Percentiles rank a stretch among this genome's conserved stretches.
Evolutionary conservation across 1,284 basidiomycete genomes (phyloP).

Genomic region (Mrakiaceae sp.): DNA sequence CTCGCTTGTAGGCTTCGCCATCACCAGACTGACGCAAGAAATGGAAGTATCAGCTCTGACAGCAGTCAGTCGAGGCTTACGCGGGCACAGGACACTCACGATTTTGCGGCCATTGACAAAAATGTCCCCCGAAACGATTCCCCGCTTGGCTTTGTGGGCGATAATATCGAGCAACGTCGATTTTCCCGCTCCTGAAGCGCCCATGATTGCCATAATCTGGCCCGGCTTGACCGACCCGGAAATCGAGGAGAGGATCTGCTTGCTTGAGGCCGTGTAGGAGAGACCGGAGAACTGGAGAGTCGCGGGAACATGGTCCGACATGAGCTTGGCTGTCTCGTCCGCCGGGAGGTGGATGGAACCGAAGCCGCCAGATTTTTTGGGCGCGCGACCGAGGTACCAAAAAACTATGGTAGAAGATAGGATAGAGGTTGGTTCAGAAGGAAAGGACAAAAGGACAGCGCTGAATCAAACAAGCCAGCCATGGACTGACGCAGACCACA

Average conservation of each 20-base stretch:
- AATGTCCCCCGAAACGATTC: constrained; percentile 58
- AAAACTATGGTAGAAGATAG: constrained; percentile 43
- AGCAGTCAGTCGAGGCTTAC: too few species aligned
- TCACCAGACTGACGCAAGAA: constrained; percentile 6
- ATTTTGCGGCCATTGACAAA: constrained; percentile 79
- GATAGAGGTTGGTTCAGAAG: constrained; percentile 3
- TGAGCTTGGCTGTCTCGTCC: constrained; percentile 68
- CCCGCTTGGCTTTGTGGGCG: constrained; percentile 76
- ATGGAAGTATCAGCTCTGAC: too few species aligned
- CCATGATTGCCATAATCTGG: constrained; percentile 88
- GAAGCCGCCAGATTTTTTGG: constrained; percentile 48
- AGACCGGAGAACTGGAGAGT: constrained; percentile 78
- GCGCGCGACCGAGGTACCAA: constrained; percentile 75
- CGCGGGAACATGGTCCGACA: constrained; percentile 88
- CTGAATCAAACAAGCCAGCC: not conserved
- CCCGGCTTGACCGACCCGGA: constrained; percentile 75
- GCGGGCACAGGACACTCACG: not conserved
- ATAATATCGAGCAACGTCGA: constrained; percentile 93
- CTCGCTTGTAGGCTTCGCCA: constrained; percentile 64
- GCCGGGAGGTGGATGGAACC: constrained; percentile 69
- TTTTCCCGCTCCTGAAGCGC: constrained; percentile 92
- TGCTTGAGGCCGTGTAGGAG: constrained; percentile 59
- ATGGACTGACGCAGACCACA: constrained; percentile 33
- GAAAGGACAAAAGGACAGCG: constrained; percentile 44
- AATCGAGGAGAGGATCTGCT: constrained; percentile 64